Percentiles rank a stretch among this genome's conserved stretches.
phyloP scores from a whole-genome alignment of 2,329 filamentous ascomycete species.

The Amylocarpus encephaloides region DNA sequence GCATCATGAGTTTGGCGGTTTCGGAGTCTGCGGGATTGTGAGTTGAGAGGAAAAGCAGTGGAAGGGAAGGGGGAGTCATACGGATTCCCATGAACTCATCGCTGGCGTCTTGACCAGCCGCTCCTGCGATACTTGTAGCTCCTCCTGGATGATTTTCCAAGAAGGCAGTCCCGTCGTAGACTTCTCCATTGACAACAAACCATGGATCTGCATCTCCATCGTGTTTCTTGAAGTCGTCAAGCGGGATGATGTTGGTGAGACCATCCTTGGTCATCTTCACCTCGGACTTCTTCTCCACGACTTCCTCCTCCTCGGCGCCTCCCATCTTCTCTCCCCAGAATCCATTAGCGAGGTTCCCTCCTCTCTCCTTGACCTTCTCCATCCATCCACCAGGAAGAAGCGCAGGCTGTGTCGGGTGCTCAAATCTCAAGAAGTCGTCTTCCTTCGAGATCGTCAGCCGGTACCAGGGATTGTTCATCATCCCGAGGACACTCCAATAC shows the following conservation, averaged over 20 bases:
- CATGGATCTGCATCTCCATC: constrained; percentile 62
- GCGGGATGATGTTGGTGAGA: constrained; percentile 55
- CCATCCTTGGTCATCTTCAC: constrained; percentile 72
- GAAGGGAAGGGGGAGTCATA: constrained; percentile 41
- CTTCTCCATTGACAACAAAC: constrained; percentile 84
- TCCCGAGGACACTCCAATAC: constrained; percentile 92
- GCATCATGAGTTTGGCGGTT: constrained; percentile 88
- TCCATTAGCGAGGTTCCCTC: constrained; percentile 73
- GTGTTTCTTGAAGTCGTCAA: constrained; percentile 67
- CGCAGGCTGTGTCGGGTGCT: constrained; percentile 81
- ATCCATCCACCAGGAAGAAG: constrained; percentile 82
- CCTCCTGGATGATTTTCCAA: constrained; percentile 80
- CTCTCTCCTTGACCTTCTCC: constrained; percentile 78
- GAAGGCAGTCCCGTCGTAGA: constrained; percentile 80
- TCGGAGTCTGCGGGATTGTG: constrained; percentile 64
- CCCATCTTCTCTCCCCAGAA: constrained; percentile 73
- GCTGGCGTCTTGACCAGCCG: constrained; percentile 73
- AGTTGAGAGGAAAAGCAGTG: background rate
- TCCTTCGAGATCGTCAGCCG: constrained; percentile 70
- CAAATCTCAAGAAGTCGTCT: constrained; percentile 60
- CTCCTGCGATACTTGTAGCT: constrained; percentile 74
- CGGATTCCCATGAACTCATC: constrained; percentile 92
- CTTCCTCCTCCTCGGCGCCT: constrained; percentile 41
- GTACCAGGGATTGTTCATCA: constrained; percentile 99
- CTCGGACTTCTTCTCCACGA: constrained; percentile 51